Evolutionary conservation across 2,329 filamentous ascomycete species (phyloP), one percentile per base, ranked within the genome.

Genomic region (Dothistroma septosporum): DNA sequence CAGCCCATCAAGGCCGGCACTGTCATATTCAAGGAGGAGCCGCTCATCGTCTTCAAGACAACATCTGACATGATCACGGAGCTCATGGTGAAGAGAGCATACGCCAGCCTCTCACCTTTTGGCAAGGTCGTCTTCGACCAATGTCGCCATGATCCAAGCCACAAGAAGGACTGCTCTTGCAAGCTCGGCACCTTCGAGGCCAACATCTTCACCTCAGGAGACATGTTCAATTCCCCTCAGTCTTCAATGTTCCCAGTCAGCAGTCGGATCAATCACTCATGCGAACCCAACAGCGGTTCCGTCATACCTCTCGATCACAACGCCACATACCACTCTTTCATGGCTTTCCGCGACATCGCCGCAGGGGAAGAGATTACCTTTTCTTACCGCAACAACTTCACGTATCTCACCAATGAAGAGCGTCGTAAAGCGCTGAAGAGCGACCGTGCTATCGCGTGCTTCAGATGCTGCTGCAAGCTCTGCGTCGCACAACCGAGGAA

Each of bases 391-490:
- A 24, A 47, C 35, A 37, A 35, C 32, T 7, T 35, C 12, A 12
- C 7, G 7, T 35, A 12, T 7, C 32, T 35, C 32, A 35, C 32
- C 32, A 35, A 7, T 7, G 32, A 7, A 35, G 32, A 35, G 32
- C 32, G 32, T 12, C 32, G 12, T 7, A 35, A 35, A 12, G 32
- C 32, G 7, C 32, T 35, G 32, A 7, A 35, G 7, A 35, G 12
- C 7, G 32, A n/a, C n/a, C n/a, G n/a, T n/a, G n/a, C n/a, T n/a
- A n/a, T 12, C 22, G 53, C 49, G 4, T 49, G 24, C 19, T 59
- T 59, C 49, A 53, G 53, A 12, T 59, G 57, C 49, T 22, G 19
- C 19, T 59, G 57, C 49, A 31, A 59, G 14, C 31, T 59, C 16
- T 59, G 57, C 57, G 22, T 32, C 16, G 19, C 31, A 1, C 21